A percentile compares a stretch with the other conserved stretches of the same genome.
Conservation (phyloP, 2,329 filamentous ascomycete species). For the Aureobasidium melanogenum region DNA sequence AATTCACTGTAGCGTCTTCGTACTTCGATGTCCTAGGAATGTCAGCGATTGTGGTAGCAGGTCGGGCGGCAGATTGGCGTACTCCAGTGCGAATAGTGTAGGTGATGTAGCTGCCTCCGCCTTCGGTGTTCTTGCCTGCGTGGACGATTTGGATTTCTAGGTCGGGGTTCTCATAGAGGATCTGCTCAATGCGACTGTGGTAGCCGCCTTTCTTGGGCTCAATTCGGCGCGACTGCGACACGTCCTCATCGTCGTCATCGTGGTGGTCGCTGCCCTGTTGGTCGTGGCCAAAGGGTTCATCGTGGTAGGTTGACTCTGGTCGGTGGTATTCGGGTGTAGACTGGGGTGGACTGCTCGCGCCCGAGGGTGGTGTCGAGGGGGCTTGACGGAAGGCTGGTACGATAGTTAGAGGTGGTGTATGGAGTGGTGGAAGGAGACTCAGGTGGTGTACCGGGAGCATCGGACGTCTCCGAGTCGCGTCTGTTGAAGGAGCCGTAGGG, state of each 20-base stretch:
- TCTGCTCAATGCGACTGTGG: slow-evolving; percentile 92
- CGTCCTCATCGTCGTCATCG: slow-evolving; percentile 41
- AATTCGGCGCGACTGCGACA: slow-evolving; percentile 36
- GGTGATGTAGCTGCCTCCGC: slow-evolving; percentile 86
- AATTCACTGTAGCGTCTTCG: slow-evolving; percentile 95
- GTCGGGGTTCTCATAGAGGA: slow-evolving; percentile 88
- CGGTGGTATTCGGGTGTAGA: slow-evolving; percentile 3
- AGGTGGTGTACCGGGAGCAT: slow-evolving; percentile 43
- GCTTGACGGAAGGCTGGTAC: slow-evolving; percentile 9
- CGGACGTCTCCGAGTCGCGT: slow-evolving; percentile 68
- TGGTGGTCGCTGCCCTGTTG: slow-evolving; percentile 55
- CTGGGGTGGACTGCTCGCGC: slow-evolving; percentile 4
- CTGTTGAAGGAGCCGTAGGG: slow-evolving; percentile 92
- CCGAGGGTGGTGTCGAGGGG: slow-evolving; percentile 21
- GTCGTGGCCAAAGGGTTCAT: slow-evolving; percentile 56
- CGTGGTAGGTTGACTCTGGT: slow-evolving; percentile 7
- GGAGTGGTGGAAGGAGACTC: neutral
- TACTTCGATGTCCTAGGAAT: slow-evolving; percentile 76
- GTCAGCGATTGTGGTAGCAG: neutral
- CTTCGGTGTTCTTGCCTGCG: slow-evolving; percentile 90
- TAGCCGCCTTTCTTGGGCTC: slow-evolving; percentile 73
- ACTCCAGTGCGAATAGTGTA: slow-evolving; percentile 95
- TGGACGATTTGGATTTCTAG: slow-evolving; percentile 86
- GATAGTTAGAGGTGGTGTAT: neutral
- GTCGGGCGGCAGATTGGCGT: slow-evolving; percentile 26